Evolutionary conservation across 1,139 yeast species (phyloP).

Genomic region (Pichia sp.): DNA sequence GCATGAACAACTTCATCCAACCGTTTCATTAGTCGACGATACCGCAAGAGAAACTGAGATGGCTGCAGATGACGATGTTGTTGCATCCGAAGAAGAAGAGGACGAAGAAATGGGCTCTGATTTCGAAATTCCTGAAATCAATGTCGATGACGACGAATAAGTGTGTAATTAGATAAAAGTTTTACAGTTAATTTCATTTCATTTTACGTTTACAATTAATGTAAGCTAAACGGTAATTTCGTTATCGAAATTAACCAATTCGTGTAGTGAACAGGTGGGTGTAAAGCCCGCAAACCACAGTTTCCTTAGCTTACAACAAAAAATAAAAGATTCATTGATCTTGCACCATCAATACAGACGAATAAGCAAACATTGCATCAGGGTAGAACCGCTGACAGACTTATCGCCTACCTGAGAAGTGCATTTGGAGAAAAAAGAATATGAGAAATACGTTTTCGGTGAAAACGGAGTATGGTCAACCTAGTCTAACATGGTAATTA

Average conservation of each 20-base stretch:
- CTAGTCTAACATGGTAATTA: constrained; percentile 4
- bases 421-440: constrained; percentile 11
- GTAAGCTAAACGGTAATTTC: constrained; percentile 5
- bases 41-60: constrained; percentile 1
- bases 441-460: not conserved
- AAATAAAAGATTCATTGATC: constrained; percentile 7
- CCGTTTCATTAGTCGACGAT: constrained; percentile 1
- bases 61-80: constrained; percentile 2
- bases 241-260: not conserved
- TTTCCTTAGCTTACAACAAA: constrained; percentile 19
- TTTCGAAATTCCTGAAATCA: constrained; percentile 35
- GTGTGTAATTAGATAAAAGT: no score
- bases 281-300: constrained; percentile 12
- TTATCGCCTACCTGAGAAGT: constrained; percentile 17
- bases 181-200: not conserved
- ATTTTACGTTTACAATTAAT: not conserved
- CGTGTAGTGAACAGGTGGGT: not conserved
- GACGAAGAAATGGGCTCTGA: constrained; percentile 32
- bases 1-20: constrained; percentile 5
- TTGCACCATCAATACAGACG: constrained; percentile 28
- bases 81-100: constrained; percentile 6
- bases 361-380: not conserved
- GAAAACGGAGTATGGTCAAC: constrained; percentile 9
- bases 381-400: not conserved
- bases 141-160: constrained; percentile 27